A percentile compares a stretch with the other conserved stretches of the same genome.
Evolutionary conservation across 2,329 filamentous ascomycete genomes (phyloP).

Genomic region (Neofusicoccum cordaticola): DNA sequence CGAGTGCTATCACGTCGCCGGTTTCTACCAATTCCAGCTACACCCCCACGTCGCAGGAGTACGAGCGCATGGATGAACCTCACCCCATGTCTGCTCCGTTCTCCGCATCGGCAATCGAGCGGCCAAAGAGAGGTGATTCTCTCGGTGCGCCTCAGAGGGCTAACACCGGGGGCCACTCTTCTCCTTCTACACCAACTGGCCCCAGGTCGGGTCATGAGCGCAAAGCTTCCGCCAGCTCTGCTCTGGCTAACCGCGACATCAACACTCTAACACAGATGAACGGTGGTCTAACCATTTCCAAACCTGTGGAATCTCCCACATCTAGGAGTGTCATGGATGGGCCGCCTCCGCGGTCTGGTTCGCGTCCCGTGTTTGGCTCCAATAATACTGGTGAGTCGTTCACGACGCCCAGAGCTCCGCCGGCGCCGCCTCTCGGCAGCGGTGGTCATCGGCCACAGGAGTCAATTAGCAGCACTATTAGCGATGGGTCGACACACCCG

Average conservation of each 20-base stretch:
- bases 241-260: slow-evolving; percentile 17
- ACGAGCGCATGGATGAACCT: slow-evolving; percentile 31
- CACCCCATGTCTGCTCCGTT: slow-evolving; percentile 24
- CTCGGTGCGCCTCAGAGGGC: slow-evolving; percentile 36
- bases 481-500: slow-evolving; percentile 33
- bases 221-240: slow-evolving; percentile 37
- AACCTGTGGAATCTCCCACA: slow-evolving; percentile 42
- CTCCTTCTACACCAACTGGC: slow-evolving; percentile 42
- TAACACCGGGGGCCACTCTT: slow-evolving; percentile 22
- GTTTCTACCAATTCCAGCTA: slow-evolving; percentile 15
- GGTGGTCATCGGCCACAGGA: slow-evolving; percentile 41
- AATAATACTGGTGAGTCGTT: slow-evolving; percentile 39
- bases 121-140: slow-evolving; percentile 61
- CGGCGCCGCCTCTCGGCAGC: slow-evolving; percentile 35
- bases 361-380: slow-evolving; percentile 40
- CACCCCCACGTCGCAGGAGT: slow-evolving; percentile 27
- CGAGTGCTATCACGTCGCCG: slow-evolving; percentile 14
- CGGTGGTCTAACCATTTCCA: slow-evolving; percentile 42
- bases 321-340: slow-evolving; percentile 41
- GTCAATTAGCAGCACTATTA: slow-evolving; percentile 46
- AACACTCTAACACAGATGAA: slow-evolving; percentile 33
- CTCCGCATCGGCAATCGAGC: slow-evolving; percentile 39
- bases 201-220: slow-evolving; percentile 32
- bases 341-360: slow-evolving; percentile 47
- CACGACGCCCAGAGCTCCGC: slow-evolving; percentile 45